A percentile compares a stretch with the other conserved stretches of the same genome.
Evolutionary conservation across 2,329 filamentous ascomycete genomes (phyloP).

Genomic region (Volutella citrinella): DNA sequence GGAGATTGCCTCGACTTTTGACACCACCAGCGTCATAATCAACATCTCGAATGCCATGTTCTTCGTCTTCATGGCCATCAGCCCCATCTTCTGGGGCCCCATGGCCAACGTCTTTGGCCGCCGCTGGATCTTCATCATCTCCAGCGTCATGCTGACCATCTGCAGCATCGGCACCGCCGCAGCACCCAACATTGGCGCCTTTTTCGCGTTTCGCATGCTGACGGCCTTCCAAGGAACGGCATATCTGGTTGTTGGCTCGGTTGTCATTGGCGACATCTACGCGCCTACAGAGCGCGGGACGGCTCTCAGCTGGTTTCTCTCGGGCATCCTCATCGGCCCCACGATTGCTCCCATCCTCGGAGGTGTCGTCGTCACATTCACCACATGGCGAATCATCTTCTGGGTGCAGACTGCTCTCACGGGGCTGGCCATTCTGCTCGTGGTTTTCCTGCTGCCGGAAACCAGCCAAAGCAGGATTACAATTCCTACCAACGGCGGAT

Average conservation of each 20-base stretch:
- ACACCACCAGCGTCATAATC: constrained; percentile 36
- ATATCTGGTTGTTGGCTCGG: constrained; percentile 64
- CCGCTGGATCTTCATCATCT: constrained; percentile 33
- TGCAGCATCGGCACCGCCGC: constrained; percentile 66
- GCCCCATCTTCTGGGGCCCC: constrained; percentile 64
- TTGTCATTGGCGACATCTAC: constrained; percentile 57
- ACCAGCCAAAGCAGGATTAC: constrained; percentile 67
- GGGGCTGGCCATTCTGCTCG: constrained; percentile 51
- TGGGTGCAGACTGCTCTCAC: constrained; percentile 66
- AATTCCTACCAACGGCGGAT: constrained; percentile 57
- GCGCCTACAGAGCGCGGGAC: constrained; percentile 62
- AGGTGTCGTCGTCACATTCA: constrained; percentile 67
- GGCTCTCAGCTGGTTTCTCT: constrained; percentile 64
- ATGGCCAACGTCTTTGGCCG: constrained; percentile 57
- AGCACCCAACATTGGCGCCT: constrained; percentile 61
- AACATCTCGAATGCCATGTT: constrained; percentile 69
- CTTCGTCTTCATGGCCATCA: constrained; percentile 67
- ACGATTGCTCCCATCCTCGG: constrained; percentile 62
- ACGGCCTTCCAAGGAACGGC: constrained; percentile 69
- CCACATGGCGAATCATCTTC: constrained; percentile 66
- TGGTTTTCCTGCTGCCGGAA: constrained; percentile 63
- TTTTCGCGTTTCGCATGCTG: constrained; percentile 66
- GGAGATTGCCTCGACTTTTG: constrained; percentile 16
- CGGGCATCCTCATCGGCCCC: constrained; percentile 64
- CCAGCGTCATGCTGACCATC: constrained; percentile 50